These are phyloP conservation scores for Tylopilus vinaceipallidus DNA, from an alignment of 768 basidiomycete species.

Conservation along the genomic window DNA sequence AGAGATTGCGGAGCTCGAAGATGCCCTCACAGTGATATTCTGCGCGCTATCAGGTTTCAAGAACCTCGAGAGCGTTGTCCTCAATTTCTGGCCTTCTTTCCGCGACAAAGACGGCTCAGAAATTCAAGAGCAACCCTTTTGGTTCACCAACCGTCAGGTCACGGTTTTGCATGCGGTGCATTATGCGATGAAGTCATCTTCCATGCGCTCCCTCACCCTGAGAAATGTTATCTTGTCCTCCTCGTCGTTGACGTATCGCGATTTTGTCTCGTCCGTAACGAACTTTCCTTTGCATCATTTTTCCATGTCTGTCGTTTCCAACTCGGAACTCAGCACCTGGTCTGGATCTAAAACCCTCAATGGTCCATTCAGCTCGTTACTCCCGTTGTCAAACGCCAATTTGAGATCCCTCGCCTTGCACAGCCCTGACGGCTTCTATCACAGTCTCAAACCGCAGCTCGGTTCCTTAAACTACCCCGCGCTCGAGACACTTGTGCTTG, in stretches of 20 bases:
- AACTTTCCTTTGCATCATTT: constrained; percentile 30
- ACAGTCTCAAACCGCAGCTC: constrained; percentile 26
- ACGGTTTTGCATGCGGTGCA: constrained; percentile 25
- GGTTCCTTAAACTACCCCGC: constrained; percentile 22
- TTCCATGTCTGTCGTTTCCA: constrained; percentile 31
- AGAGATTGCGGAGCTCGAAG: too few species aligned
- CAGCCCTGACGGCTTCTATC: constrained; percentile 30
- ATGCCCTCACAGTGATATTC: too few species aligned
- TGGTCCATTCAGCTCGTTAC: constrained; percentile 23
- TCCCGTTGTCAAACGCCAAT: constrained; percentile 20
- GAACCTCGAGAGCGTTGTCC: constrained; percentile 11
- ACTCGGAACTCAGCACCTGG: constrained; percentile 29
- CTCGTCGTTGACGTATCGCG: constrained; percentile 27
- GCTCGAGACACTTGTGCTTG: constrained; percentile 27
- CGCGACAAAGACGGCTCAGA: constrained; percentile 21
- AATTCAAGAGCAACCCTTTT: constrained; percentile 28
- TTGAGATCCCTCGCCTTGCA: constrained; percentile 24
- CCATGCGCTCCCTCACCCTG: constrained; percentile 22
- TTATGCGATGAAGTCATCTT: constrained; percentile 18
- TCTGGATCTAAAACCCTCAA: constrained; percentile 32
- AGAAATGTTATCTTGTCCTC: constrained; percentile 27
- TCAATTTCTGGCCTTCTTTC: constrained; percentile 35
- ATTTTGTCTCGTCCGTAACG: constrained; percentile 25
- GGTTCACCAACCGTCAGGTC: constrained; percentile 32
- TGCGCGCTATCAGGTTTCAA: too few species aligned